A percentile compares a stretch with the other conserved stretches of the same genome.
Evolutionary conservation across 2,329 filamentous ascomycete genomes (phyloP).

Genomic region (Ilyonectria sp.): DNA sequence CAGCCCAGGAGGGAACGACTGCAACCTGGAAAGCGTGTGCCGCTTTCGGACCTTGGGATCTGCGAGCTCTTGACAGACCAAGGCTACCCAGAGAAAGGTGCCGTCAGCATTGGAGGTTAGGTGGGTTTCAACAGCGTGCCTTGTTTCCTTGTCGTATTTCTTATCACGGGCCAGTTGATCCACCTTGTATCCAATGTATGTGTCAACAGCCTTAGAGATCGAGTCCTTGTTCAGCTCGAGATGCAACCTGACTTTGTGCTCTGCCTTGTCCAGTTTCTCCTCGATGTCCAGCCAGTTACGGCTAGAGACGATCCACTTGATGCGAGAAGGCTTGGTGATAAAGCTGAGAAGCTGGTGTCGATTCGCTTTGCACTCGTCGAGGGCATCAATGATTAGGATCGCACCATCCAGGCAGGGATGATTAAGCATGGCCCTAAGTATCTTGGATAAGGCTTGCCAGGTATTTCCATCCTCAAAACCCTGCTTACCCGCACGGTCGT

Average conservation of each 20-base stretch:
- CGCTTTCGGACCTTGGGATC: not conserved
- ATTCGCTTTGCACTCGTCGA: not conserved
- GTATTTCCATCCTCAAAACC: not conserved
- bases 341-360: not conserved
- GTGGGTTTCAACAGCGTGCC: slow-evolving; percentile 24
- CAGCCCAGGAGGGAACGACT: too few species aligned
- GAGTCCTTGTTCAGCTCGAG: not conserved
- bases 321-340: too few species aligned
- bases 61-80: slow-evolving; percentile 37
- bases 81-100: slow-evolving; percentile 51
- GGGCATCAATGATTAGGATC: not conserved
- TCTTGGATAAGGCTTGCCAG: not conserved
- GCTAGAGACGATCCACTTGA: not conserved
- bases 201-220: not conserved
- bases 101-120: slow-evolving; percentile 52
- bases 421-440: not conserved
- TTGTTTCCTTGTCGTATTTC: slow-evolving; percentile 10
- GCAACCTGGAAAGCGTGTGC: too few species aligned
- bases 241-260: not conserved
- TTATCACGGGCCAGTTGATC: not conserved
- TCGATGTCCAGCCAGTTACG: not conserved
- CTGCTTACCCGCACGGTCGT: not conserved
- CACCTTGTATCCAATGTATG: not conserved
- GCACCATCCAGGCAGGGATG: not conserved
- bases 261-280: not conserved